Conservation (phyloP, 495 filamentous ascomycete species). For the Penicillium malachiteum region DNA sequence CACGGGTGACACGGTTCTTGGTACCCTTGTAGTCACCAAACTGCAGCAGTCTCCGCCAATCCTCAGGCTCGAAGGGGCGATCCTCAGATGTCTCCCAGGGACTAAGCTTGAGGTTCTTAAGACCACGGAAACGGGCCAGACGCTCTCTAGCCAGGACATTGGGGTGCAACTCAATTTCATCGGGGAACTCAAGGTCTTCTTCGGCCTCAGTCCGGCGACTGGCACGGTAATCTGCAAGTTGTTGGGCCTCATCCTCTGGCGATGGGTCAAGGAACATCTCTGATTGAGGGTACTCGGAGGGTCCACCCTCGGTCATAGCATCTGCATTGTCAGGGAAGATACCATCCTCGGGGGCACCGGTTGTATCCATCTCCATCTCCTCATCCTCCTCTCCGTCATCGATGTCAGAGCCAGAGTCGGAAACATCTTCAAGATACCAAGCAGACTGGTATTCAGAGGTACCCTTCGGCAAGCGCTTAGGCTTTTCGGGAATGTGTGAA, state of each 20-base stretch:
- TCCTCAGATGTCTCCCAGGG: slow-evolving; percentile 89
- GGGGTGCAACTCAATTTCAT: slow-evolving; percentile 93
- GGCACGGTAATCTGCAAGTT: slow-evolving; percentile 75
- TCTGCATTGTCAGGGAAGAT: slow-evolving; percentile 67
- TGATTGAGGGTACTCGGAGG: slow-evolving; percentile 84
- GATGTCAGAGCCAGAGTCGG: slow-evolving; percentile 83
- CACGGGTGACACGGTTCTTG: slow-evolving; percentile 69
- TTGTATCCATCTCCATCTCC: slow-evolving; percentile 49
- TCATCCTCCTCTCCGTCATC: slow-evolving; percentile 59
- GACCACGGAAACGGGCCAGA: slow-evolving; percentile 77
- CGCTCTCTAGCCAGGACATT: slow-evolving; percentile 83
- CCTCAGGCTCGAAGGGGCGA: slow-evolving; percentile 77
- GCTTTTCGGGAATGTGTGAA: slow-evolving; percentile 54
- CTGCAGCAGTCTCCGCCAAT: slow-evolving; percentile 81
- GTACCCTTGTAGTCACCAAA: slow-evolving; percentile 81
- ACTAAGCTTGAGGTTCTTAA: slow-evolving; percentile 85
- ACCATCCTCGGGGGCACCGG: slow-evolving; percentile 70
- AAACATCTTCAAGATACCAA: slow-evolving; percentile 86
- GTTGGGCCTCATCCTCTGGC: slow-evolving; percentile 78
- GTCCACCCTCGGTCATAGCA: slow-evolving; percentile 73
- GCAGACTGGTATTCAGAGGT: slow-evolving; percentile 92
- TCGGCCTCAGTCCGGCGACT: slow-evolving; percentile 73
- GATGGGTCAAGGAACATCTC: slow-evolving; percentile 88
- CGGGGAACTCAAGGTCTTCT: slow-evolving; percentile 92
- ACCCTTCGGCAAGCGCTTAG: slow-evolving; percentile 80